These are phyloP conservation scores for Colletotrichum kahawae DNA, from an alignment of 2,329 filamentous ascomycete genomes.

Conservation along the genomic window DNA sequence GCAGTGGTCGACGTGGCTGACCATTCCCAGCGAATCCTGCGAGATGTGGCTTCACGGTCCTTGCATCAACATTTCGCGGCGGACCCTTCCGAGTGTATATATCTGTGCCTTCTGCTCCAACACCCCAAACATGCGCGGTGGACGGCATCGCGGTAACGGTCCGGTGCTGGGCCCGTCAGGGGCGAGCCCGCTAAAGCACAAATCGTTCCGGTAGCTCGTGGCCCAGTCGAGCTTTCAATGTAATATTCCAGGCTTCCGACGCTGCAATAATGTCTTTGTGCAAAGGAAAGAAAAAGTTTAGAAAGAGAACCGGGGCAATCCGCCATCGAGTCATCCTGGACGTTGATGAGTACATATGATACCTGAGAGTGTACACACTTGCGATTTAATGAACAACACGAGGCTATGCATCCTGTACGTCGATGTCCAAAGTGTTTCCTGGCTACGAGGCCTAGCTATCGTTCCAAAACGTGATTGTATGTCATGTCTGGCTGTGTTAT, in stretches of 20 bases:
- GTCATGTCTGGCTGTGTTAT: too few species aligned
- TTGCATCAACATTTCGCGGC: constrained; percentile 64
- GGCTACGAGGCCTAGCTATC: neutral
- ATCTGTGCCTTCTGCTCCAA: constrained; percentile 69
- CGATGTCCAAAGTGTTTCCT: neutral
- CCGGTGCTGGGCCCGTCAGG: constrained; percentile 31
- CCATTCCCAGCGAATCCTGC: constrained; percentile 60
- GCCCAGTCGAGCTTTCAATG: neutral
- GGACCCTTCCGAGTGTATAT: constrained; percentile 64
- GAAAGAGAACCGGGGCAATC: constrained; percentile 11
- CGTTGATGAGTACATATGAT: constrained; percentile 31
- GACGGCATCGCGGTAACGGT: constrained; percentile 46
- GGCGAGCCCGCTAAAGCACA: constrained; percentile 48
- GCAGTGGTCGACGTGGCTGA: neutral
- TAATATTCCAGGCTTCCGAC: neutral
- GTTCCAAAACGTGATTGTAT: too few species aligned
- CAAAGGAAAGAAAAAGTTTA: neutral
- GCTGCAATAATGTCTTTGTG: neutral
- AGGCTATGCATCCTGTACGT: neutral
- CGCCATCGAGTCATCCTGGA: constrained; percentile 12
- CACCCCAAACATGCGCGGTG: constrained; percentile 58
- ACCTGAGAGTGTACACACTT: constrained; percentile 29
- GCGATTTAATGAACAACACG: constrained; percentile 26
- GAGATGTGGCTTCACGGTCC: constrained; percentile 70
- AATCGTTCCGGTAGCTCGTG: constrained; percentile 47